Conservation (phyloP, 192 early-diverging fungal genomes). For the Jimgerdemannia lactiflua region DNA sequence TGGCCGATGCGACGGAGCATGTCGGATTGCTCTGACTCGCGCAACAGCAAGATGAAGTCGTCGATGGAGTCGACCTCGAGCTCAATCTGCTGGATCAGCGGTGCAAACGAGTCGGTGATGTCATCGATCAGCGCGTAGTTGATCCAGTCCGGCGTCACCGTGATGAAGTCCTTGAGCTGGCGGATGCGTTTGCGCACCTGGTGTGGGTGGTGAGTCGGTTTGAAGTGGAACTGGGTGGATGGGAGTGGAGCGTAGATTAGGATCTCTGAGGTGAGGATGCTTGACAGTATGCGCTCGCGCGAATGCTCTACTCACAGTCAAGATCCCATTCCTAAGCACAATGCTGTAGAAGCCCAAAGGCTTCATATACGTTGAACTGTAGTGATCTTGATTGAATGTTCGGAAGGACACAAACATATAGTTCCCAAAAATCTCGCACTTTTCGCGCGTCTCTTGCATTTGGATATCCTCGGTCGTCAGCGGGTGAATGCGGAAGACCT, state of each 20-base stretch:
- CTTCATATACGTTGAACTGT: constrained; percentile 59
- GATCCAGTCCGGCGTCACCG: constrained; percentile 92
- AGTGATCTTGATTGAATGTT: constrained; percentile 65
- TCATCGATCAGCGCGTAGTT: constrained; percentile 96
- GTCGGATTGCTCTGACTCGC: constrained; percentile 83
- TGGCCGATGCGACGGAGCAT: constrained; percentile 77
- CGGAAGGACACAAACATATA: constrained; percentile 95
- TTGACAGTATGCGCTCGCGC: too few species aligned
- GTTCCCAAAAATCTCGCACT: constrained; percentile 82
- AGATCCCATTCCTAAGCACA: constrained; percentile 65
- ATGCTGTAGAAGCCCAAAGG: constrained; percentile 66
- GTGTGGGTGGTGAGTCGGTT: constrained; percentile 71
- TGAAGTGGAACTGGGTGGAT: constrained; percentile 74
- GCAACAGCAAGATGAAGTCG: constrained; percentile 90
- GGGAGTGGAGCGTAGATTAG: neutral
- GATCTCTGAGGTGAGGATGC: neutral
- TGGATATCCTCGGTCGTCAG: constrained; percentile 87
- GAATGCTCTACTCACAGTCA: constrained; percentile 43
- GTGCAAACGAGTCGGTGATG: constrained; percentile 90
- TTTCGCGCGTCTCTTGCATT: constrained; percentile 87
- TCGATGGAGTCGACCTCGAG: constrained; percentile 95
- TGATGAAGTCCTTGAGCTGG: constrained; percentile 84
- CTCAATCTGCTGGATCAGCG: constrained; percentile 83
- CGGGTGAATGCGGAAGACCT: constrained; percentile 73
- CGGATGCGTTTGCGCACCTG: constrained; percentile 86